These are phyloP conservation scores for Theobroma grandiflorum DNA, from an alignment of 441 rosid species.

Conservation along the genomic window DNA sequence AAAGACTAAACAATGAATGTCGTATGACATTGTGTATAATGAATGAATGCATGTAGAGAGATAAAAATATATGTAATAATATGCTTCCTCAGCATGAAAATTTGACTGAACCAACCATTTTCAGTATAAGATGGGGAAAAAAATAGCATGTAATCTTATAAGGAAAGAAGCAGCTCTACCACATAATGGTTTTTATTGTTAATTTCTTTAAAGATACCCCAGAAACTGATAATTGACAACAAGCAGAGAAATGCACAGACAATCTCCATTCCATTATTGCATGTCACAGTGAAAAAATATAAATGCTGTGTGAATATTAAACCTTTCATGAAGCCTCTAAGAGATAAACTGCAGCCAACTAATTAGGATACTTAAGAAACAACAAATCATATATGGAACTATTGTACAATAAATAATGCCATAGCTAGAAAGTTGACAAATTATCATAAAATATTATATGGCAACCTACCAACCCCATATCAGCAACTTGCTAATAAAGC, in stretches of 20 bases:
- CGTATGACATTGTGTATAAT: not conserved
- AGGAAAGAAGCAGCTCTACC: not conserved
- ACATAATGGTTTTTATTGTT: not conserved
- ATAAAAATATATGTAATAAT: not conserved
- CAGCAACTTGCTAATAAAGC: slow-evolving; percentile 5
- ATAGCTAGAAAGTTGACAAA: not conserved
- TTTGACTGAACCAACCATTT: not conserved
- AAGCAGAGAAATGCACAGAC: not conserved
- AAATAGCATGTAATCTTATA: not conserved
- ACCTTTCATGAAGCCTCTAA: not conserved
- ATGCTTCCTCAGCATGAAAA: not conserved
- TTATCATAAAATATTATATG: not conserved
- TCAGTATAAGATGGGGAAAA: not conserved
- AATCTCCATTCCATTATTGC: not conserved
- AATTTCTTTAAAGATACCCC: not conserved
- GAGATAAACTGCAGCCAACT: not conserved
- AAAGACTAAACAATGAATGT: not conserved
- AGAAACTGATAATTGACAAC: not conserved
- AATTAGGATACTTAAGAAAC: not conserved
- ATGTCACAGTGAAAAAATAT: not conserved
- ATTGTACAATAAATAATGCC: not conserved
- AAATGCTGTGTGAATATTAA: not conserved
- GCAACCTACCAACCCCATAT: not conserved
- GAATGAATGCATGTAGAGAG: not conserved
- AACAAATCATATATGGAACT: not conserved